These are phyloP conservation scores for Pyracantha coccinea DNA, from an alignment of 331 rosid species.

Conservation along the genomic window DNA sequence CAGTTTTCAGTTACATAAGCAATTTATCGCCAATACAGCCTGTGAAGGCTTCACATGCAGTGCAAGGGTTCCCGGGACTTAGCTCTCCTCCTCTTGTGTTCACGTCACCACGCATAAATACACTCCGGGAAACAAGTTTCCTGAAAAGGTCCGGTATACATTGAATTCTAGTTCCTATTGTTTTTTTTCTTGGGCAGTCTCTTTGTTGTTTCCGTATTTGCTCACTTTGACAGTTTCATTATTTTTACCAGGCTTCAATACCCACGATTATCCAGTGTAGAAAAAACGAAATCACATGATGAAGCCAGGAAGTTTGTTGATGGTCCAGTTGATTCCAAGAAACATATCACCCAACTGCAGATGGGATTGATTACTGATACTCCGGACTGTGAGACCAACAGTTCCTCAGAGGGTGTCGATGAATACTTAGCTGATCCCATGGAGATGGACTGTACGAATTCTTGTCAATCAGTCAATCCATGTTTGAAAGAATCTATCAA, in stretches of 20 bases:
- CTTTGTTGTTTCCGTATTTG: background rate
- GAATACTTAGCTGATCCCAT: conserved; percentile 48
- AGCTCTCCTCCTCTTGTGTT: conserved; percentile 46
- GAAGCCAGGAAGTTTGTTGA: conserved; percentile 19
- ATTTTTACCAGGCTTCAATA: conserved; percentile 25
- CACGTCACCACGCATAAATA: conserved; percentile 36
- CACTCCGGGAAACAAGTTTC: conserved; percentile 24
- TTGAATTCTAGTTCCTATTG: background rate
- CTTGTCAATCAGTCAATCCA: conserved; percentile 18
- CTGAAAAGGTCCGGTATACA: conserved; percentile 29
- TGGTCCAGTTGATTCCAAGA: conserved; percentile 13
- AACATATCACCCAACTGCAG: conserved; percentile 6
- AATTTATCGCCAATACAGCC: conserved; percentile 42
- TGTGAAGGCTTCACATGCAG: conserved; percentile 22
- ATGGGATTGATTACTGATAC: conserved; percentile 1
- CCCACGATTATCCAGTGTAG: conserved; percentile 16
- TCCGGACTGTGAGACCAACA: background rate
- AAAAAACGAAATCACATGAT: conserved; percentile 14
- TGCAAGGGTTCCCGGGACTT: conserved; percentile 30
- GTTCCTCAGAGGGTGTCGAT: conserved; percentile 28
- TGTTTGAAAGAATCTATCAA: conserved; percentile 22
- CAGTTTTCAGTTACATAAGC: conserved; percentile 23
- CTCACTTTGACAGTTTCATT: background rate
- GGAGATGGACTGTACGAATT: conserved; percentile 27
- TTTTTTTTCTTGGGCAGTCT: background rate